Conservation (phyloP, 208 protist species). For the Histomonas meleagridis region DNA sequence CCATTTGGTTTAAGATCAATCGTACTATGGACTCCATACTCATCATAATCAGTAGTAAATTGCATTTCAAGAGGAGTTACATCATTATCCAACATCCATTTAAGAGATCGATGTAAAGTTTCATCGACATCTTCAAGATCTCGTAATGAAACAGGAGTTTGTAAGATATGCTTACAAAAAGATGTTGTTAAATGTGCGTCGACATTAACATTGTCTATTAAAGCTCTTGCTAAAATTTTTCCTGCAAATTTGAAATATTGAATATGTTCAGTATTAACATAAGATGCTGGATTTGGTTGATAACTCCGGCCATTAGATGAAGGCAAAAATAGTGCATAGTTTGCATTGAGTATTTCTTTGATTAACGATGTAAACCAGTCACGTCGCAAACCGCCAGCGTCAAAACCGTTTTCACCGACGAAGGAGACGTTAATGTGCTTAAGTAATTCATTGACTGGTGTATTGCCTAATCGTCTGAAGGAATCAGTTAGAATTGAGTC, state of each 20-base stretch:
- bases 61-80: constrained; percentile 70
- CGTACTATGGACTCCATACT: constrained; percentile 70
- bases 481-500: neutral
- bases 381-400: constrained; percentile 43
- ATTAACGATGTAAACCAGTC: constrained; percentile 45
- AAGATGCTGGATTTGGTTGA: constrained; percentile 83
- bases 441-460: neutral
- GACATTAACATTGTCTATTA: constrained; percentile 72
- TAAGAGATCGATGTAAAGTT: constrained; percentile 74
- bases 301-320: constrained; percentile 54
- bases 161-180: constrained; percentile 95
- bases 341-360: constrained; percentile 44
- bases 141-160: constrained; percentile 65
- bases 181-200: constrained; percentile 85
- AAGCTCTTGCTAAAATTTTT: constrained; percentile 59
- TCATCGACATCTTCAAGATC: constrained; percentile 88
- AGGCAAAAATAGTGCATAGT: constrained; percentile 43
- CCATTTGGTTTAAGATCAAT: constrained; percentile 77
- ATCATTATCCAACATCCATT: constrained; percentile 77
- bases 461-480: neutral
- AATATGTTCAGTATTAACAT: constrained; percentile 87
- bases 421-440: constrained; percentile 19
- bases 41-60: constrained; percentile 76
- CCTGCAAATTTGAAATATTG: constrained; percentile 83
- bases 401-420: constrained; percentile 44